Evolutionary conservation across 768 basidiomycete species (phyloP), one percentile per base, ranked within the genome.

Genomic region (Psilocybe sp.): DNA sequence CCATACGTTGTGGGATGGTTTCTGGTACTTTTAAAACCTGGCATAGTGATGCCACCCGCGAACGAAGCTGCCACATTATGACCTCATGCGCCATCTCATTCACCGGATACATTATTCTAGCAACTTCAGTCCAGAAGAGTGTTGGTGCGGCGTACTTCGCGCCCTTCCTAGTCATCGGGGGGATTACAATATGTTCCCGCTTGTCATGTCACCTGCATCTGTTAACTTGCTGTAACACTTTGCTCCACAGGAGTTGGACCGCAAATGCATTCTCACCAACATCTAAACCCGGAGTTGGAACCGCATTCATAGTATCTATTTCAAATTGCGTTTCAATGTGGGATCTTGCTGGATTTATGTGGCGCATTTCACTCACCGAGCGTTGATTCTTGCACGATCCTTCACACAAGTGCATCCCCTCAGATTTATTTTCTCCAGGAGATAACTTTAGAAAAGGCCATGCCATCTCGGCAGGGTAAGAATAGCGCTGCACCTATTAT

Each of bases 21-120:
- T 56, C 69, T 79, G 69, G 78, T 80, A 31, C 54, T 81, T 53
- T 63, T 76, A 78, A 80, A 54, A 72, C 79, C 7, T 76, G 71
- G 71, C 76, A 82, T 60, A 78, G 76, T 57, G 81, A 82, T 56
- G 69, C 67, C 47, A 80, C 78, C 1, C 61, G 67, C 52, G 80
- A 81, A 57, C 65, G 80, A 56, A 79, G 81, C 33, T 81, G 69
- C 60, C 81, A 81, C 54, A 70, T 81, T 55, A 80, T 82, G 76
- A 60, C 64, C 1, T 77, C 77, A 7, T 70, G 72, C 46, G 59
- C 69, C 1, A 55, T 74, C 18, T 75, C 80, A 0, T 70, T 75
- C 54, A 61, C 76, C 11, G 80, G 79, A 13, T 82, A 82, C 52
- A 51, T 81, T 40, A 78, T 81, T 46, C 66, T 82, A 4, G 79